Base-by-base conservation (phyloP, 345 rosid species). In the Angophora floribunda region DNA sequence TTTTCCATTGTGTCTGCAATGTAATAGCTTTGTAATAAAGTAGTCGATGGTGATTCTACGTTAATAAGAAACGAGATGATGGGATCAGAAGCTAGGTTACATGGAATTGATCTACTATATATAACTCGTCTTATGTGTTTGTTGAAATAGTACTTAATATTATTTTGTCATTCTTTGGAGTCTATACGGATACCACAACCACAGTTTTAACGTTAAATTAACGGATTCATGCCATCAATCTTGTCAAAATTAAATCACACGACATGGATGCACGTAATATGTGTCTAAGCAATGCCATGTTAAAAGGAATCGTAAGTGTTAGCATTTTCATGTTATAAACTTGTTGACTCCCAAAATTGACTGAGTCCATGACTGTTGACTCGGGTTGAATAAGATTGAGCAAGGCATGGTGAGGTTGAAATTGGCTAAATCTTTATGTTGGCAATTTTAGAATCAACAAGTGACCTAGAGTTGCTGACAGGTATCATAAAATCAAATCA, bases 331-430 rank as follows among this genome's bases (percentile, higher is more conserved):
- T 13, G 30, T 26, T 59, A 59, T 6, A 30, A 59, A 5, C 7
- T 0, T 59, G 0, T 2, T 28, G 26, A 59, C 65, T 4, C 65
- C n/a, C 14, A 59, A 59, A 59, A 26, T 59, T 59, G 65, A 24
- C 26, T n/a, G 4, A 59, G 65, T 28, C 26, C 30, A 26, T 0
- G 30, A 59, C 30, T 59, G 65, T 59, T 11, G 30, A 59, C 15
- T 59, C 5, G 30, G 30, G 65, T n/a, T 13, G 30, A 59, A 28
- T 26, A 59, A 59, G 65, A 26, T 59, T 10, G 30, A 5, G 30
- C 65, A 59, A 59, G 65, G n/a, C 65, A 24, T 24, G 30, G 65
- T 28, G 4, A 59, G 65, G 65, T 0, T 59, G 30, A 13, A 59
- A 26, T 59, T 11, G 2, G 65, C 7, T 6, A 26, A 59, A n/a